Percentiles rank a stretch among this genome's conserved stretches.
phyloP scores from a whole-genome alignment of 805 yeast species.

The Scheffersomyces ergatensis region DNA sequence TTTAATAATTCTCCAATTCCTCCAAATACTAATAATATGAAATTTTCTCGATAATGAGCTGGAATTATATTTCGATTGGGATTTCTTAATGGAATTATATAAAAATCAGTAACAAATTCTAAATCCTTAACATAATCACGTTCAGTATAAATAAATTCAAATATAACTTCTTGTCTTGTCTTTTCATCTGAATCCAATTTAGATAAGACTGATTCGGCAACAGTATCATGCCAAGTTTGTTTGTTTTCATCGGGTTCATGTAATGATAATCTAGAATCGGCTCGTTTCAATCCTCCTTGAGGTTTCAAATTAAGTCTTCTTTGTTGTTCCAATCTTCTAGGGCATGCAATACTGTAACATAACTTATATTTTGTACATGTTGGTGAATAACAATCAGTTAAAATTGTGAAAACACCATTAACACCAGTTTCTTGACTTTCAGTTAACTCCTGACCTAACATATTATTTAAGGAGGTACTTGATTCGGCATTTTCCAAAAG shows the following conservation, averaged over 20 bases:
- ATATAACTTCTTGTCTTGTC: slow-evolving; percentile 92
- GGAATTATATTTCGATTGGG: slow-evolving; percentile 76
- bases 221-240: slow-evolving; percentile 92
- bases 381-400: slow-evolving; percentile 95
- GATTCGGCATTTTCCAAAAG: background rate
- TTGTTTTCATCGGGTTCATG: slow-evolving; percentile 72
- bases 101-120: slow-evolving; percentile 88
- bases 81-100: slow-evolving; percentile 87
- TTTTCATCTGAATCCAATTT: slow-evolving; percentile 79
- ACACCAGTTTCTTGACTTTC: slow-evolving; percentile 41
- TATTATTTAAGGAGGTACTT: background rate
- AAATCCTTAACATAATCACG: slow-evolving; percentile 92
- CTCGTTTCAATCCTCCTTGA: slow-evolving; percentile 77
- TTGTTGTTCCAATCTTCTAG: slow-evolving; percentile 92
- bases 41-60: slow-evolving; percentile 83
- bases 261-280: slow-evolving; percentile 65
- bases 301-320: slow-evolving; percentile 87
- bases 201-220: slow-evolving; percentile 74
- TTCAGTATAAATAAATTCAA: slow-evolving; percentile 91
- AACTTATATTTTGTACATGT: slow-evolving; percentile 86
- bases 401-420: slow-evolving; percentile 88
- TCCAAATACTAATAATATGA: slow-evolving; percentile 87
- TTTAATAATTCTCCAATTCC: slow-evolving; percentile 85
- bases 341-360: slow-evolving; percentile 96
- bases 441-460: slow-evolving; percentile 5